Conservation (phyloP, 2,329 filamentous ascomycete species). For the Paracorniculantispora psalliotae region DNA sequence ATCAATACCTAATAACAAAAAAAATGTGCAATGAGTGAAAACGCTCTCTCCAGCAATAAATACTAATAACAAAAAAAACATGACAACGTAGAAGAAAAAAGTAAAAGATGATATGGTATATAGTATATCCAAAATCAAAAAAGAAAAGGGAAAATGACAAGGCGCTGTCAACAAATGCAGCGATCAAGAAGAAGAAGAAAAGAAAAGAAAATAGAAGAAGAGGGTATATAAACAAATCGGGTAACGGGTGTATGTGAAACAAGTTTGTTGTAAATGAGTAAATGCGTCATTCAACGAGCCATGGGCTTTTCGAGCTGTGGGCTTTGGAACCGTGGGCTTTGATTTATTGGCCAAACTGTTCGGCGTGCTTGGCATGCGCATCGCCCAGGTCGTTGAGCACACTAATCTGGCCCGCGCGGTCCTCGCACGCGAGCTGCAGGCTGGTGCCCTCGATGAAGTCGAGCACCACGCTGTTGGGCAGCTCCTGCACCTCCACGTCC, state of each 20-base stretch:
- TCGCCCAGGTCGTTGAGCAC: slow-evolving; percentile 41
- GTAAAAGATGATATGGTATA: background rate
- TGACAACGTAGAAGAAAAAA: background rate
- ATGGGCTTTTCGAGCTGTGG: no score
- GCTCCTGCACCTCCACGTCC: slow-evolving; percentile 86
- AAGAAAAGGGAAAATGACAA: background rate
- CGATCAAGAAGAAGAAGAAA: background rate
- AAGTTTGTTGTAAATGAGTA: slow-evolving; percentile 3
- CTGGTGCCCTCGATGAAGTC: slow-evolving; percentile 58
- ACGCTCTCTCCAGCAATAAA: background rate
- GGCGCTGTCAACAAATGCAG: background rate
- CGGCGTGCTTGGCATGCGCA: slow-evolving; percentile 30
- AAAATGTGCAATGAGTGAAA: slow-evolving; percentile 14
- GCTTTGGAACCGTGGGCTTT: no score
- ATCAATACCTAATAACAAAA: slow-evolving; percentile 21
- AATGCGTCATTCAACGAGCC: no score
- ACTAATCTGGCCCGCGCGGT: slow-evolving; percentile 52
- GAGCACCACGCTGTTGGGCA: slow-evolving; percentile 74
- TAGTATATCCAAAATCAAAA: background rate
- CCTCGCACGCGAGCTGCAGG: slow-evolving; percentile 60
- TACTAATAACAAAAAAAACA: background rate
- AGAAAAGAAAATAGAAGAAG: slow-evolving; percentile 7
- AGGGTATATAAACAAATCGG: slow-evolving; percentile 11
- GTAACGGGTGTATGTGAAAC: background rate
- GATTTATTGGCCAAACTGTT: slow-evolving; percentile 29